Evolutionary conservation across 345 rosid species (phyloP).

Genomic region (Carallia pectinifolia): DNA sequence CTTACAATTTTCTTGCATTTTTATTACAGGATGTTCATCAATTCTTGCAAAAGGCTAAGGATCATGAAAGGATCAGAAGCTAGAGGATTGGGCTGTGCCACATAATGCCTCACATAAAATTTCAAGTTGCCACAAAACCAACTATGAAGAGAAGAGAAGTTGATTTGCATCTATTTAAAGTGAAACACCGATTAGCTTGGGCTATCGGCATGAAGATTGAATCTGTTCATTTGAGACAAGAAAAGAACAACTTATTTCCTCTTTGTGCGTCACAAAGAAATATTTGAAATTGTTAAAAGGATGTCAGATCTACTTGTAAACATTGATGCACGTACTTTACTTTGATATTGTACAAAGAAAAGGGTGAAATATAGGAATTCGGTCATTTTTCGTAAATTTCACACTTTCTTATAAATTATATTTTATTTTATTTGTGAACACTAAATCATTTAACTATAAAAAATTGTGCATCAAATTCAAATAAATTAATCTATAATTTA

Average conservation of each 20-base stretch:
- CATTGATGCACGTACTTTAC: not conserved
- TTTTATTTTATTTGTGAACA: no score
- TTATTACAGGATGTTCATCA: slow-evolving; percentile 40
- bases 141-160: no score
- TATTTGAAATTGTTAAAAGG: not conserved
- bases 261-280: not conserved
- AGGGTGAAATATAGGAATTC: not conserved
- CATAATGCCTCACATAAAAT: slow-evolving; percentile 13
- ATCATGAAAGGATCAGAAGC: slow-evolving; percentile 62
- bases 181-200: not conserved
- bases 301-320: slow-evolving; percentile 11
- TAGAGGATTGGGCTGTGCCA: slow-evolving; percentile 40
- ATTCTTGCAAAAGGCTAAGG: slow-evolving; percentile 56
- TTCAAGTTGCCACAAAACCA: not conserved
- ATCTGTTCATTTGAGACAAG: not conserved
- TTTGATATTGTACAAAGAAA: not conserved
- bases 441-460: no score
- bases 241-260: not conserved
- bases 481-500: no score
- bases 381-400: not conserved
- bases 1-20: not conserved
- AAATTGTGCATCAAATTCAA: no score
- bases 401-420: no score
- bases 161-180: no score
- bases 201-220: not conserved